Evolutionary conservation across 805 yeast species (phyloP).

Genomic region (Wickerhamomyces kurtzmanii): DNA sequence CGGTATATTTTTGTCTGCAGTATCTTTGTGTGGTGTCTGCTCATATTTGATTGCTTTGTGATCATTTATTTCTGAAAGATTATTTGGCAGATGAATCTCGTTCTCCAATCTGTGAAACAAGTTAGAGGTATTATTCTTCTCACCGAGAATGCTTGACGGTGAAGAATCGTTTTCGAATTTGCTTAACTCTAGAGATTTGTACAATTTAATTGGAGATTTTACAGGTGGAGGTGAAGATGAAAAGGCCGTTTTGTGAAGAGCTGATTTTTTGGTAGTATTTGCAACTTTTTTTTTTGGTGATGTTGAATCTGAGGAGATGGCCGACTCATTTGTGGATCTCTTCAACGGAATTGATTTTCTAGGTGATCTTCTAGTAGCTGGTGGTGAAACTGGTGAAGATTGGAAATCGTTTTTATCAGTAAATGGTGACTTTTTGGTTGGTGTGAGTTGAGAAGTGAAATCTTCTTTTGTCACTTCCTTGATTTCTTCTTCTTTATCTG

Average conservation of each 20-base stretch:
- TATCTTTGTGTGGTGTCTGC: no score
- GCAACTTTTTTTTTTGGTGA: constrained; percentile 2
- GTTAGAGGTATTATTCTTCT: no score
- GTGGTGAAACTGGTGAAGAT: constrained; percentile 9
- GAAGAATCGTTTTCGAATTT: constrained; percentile 15
- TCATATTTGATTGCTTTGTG: no score
- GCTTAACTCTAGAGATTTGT: constrained; percentile 12
- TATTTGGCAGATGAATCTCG: no score
- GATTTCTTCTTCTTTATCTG: constrained; percentile 3
- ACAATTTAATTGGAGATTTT: constrained; percentile 14
- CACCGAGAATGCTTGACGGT: no score
- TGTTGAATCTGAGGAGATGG: constrained; percentile 5
- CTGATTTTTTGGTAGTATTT: neutral
- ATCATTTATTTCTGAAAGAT: no score
- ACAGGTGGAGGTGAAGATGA: constrained; percentile 16
- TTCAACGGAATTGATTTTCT: constrained; percentile 15
- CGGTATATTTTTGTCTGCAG: no score
- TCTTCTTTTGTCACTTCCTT: constrained; percentile 3
- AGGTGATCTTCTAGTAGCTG: constrained; percentile 4
- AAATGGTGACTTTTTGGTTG: constrained; percentile 16
- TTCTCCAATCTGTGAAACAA: no score
- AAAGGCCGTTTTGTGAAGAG: constrained; percentile 16
- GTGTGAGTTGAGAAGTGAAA: constrained; percentile 4
- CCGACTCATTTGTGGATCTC: constrained; percentile 11
- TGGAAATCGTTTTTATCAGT: constrained; percentile 27